Conservation (phyloP, 139 green algal genomes). For the Chlamydomonas applanata region DNA sequence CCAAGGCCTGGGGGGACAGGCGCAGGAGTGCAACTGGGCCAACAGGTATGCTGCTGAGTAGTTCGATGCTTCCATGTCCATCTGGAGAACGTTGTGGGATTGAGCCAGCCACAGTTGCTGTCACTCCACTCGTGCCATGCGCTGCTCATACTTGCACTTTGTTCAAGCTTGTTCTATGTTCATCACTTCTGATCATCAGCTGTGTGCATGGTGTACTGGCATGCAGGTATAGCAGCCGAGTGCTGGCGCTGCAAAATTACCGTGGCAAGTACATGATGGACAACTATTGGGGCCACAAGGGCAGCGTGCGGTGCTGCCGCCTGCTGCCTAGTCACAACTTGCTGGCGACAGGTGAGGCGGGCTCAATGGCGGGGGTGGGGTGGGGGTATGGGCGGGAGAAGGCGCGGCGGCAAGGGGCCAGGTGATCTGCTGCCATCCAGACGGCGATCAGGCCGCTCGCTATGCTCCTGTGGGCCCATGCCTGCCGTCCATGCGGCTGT, state of each 20-base stretch:
- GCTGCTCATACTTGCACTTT: too few relatives aligned
- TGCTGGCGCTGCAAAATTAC: not conserved
- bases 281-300: not conserved
- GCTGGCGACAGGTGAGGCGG: not conserved
- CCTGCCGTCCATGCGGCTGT: not conserved
- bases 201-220: not conserved
- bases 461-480: not conserved
- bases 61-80: too few relatives aligned
- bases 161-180: too few relatives aligned
- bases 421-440: too few relatives aligned
- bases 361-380: not conserved
- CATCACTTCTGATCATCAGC: not conserved
- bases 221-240: not conserved
- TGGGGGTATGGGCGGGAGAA: not conserved
- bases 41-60: too few relatives aligned
- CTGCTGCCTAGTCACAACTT: not conserved
- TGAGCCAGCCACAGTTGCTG: too few relatives aligned
- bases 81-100: too few relatives aligned
- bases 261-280: not conserved
- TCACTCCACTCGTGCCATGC: too few relatives aligned
- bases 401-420: too few relatives aligned
- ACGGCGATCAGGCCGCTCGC: not conserved
- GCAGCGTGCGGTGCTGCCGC: not conserved
- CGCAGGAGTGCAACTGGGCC: too few relatives aligned
- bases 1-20: too few relatives aligned